Evolutionary conservation across 148 eudicot genomes (phyloP).

Genomic region (Linanthus parryae): DNA sequence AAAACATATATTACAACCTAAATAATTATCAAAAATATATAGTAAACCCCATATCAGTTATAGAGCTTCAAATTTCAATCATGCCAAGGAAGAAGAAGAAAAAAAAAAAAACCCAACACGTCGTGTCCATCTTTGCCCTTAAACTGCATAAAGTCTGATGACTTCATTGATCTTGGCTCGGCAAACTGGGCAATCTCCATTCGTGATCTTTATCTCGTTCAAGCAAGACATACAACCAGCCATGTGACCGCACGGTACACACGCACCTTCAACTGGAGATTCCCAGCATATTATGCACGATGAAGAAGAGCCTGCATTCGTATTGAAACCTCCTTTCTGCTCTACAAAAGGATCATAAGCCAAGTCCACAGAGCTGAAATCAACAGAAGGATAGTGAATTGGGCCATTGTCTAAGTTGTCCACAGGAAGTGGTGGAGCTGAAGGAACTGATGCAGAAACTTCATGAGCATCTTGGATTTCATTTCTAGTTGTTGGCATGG

Average conservation of each 20-base stretch:
- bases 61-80: no score
- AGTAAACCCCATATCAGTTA: no score
- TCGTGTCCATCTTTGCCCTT: conserved; percentile 7
- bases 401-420: conserved; percentile 23
- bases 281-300: conserved; percentile 62
- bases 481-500: background rate
- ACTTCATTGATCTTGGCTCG: conserved; percentile 56
- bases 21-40: no score
- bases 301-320: conserved; percentile 11
- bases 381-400: conserved; percentile 44
- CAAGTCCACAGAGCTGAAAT: conserved; percentile 35
- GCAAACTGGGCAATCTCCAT: conserved; percentile 63
- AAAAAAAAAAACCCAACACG: no score
- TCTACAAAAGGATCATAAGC: no score
- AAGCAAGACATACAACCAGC: conserved; percentile 70
- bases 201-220: conserved; percentile 40
- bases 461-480: no score
- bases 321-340: background rate
- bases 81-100: no score
- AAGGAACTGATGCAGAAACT: conserved; percentile 20
- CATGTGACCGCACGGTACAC: conserved; percentile 83
- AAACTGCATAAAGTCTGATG: conserved; percentile 51
- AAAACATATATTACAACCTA: no score
- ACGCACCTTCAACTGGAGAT: conserved; percentile 61
- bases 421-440: conserved; percentile 50